phyloP scores from a whole-genome alignment of 73 alveolate genomes.

The Tetrahymena thermophila region DNA sequence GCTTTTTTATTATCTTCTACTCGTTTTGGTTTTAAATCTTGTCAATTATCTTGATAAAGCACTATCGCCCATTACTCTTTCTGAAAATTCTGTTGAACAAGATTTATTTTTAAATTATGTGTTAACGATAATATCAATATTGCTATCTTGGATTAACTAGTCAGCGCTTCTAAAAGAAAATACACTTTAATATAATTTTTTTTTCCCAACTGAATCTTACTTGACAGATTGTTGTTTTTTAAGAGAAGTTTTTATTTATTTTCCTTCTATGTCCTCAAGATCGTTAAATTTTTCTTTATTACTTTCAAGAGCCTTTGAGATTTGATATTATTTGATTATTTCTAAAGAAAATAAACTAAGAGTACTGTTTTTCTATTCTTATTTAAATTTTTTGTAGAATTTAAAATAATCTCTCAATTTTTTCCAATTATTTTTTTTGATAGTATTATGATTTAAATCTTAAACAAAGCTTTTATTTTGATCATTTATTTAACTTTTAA shows the following conservation, averaged over 20 bases:
- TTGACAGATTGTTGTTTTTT: background rate
- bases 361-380: background rate
- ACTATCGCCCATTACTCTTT: background rate
- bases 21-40: background rate
- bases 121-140: background rate
- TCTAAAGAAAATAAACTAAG: background rate
- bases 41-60: background rate
- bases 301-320: background rate
- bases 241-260: background rate
- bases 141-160: background rate
- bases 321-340: background rate
- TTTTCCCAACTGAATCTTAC: too few relatives aligned
- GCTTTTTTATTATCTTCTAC: background rate
- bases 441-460: background rate
- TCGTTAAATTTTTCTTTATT: background rate
- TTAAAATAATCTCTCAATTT: background rate
- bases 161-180: background rate
- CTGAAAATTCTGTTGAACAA: background rate
- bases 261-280: background rate
- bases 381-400: background rate
- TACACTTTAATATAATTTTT: too few relatives aligned
- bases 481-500: background rate
- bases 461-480: background rate
- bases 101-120: background rate
- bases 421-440: background rate